Evolutionary conservation across 75 land plant genomes (phyloP).

Genomic region (Cryptomeria japonica): DNA sequence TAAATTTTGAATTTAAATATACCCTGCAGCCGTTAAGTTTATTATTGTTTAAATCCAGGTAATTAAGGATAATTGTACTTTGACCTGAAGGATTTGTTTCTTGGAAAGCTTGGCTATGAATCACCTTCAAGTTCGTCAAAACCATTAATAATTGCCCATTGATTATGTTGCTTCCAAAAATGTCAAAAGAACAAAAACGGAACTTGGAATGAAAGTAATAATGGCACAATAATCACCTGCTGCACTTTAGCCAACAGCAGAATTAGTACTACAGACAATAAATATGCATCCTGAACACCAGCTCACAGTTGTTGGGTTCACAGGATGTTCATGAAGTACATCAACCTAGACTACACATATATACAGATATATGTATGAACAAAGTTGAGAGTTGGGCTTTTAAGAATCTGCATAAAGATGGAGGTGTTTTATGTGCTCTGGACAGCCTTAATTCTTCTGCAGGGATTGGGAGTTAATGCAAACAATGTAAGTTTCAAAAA

Average conservation of each 20-base stretch:
- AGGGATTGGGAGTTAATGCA: constrained; percentile 3
- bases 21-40: not conserved
- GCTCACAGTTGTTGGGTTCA: not conserved
- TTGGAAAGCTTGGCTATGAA: not conserved
- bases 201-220: not conserved
- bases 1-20: not conserved
- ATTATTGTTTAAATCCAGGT: not conserved
- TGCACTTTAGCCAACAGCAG: not conserved
- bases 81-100: too few relatives aligned
- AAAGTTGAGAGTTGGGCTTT: not conserved
- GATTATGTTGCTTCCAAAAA: not conserved
- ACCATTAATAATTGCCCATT: not conserved
- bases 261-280: not conserved
- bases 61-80: too few relatives aligned
- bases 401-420: not conserved
- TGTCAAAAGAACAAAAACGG: not conserved
- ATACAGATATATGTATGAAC: not conserved
- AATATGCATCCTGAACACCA: not conserved
- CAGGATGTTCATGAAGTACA: not conserved
- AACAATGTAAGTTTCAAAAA: constrained; percentile 3
- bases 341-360: not conserved
- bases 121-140: not conserved
- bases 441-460: not conserved
- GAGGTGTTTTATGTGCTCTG: not conserved
- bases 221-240: not conserved